phyloP scores from a whole-genome alignment of 495 filamentous ascomycete species.

The Corynascus novoguineensis region DNA sequence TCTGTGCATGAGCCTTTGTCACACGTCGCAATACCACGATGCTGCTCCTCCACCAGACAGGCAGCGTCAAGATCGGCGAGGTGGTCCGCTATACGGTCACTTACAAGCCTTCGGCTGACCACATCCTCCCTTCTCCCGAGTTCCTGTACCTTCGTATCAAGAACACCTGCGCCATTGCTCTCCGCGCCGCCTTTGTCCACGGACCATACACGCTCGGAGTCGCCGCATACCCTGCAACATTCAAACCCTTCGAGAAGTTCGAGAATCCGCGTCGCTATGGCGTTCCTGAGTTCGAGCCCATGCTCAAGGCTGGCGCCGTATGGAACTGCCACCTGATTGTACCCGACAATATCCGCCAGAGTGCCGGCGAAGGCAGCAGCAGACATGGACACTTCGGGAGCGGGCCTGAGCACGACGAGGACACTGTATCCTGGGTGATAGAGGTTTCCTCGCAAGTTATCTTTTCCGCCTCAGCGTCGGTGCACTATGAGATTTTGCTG shows the following conservation, averaged over 20 bases:
- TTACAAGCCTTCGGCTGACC: slow-evolving; percentile 83
- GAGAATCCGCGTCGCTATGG: slow-evolving; percentile 57
- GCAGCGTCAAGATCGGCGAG: slow-evolving; percentile 87
- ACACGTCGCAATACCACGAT: slow-evolving; percentile 43
- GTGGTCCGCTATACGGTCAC: slow-evolving; percentile 87
- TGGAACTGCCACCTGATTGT: slow-evolving; percentile 75
- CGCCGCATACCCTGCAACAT: slow-evolving; percentile 72
- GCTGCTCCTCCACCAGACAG: slow-evolving; percentile 83
- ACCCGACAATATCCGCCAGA: slow-evolving; percentile 59
- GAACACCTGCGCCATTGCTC: slow-evolving; percentile 83
- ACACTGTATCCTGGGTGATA: slow-evolving; percentile 77
- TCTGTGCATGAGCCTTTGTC: slow-evolving; percentile 1
- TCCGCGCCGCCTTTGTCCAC: slow-evolving; percentile 92
- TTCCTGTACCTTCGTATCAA: slow-evolving; percentile 77
- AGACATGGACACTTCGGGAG: slow-evolving; percentile 34
- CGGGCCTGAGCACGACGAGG: slow-evolving; percentile 32
- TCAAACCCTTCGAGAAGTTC: slow-evolving; percentile 70
- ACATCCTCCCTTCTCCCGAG: slow-evolving; percentile 75
- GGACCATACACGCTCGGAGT: slow-evolving; percentile 89
- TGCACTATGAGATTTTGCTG: slow-evolving; percentile 85
- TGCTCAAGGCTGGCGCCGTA: slow-evolving; percentile 85
- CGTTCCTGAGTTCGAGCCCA: slow-evolving; percentile 84
- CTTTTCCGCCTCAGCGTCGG: slow-evolving; percentile 79
- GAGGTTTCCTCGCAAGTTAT: slow-evolving; percentile 89
- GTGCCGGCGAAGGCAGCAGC: slow-evolving; percentile 29